phyloP scores from a whole-genome alignment of 2,329 filamentous ascomycete genomes.

The Ophiostoma sp. region DNA sequence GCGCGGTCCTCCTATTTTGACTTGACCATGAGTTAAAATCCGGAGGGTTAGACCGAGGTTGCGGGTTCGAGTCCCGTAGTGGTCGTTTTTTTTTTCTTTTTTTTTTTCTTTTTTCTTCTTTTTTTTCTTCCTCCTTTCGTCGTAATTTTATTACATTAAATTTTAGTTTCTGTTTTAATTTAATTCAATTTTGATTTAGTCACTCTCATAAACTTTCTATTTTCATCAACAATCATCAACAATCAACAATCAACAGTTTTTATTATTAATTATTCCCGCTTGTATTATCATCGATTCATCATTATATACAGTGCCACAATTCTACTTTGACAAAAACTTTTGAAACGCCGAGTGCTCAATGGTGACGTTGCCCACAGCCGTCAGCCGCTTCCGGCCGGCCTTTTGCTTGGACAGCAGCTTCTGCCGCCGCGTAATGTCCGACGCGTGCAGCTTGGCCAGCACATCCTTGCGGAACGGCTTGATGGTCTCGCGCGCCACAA shows the following conservation, averaged over 20 bases:
- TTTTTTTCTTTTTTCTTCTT: neutral
- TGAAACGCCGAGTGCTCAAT: slow-evolving; percentile 97
- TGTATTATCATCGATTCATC: neutral
- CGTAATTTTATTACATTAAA: neutral
- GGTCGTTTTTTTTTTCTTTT: slow-evolving; percentile 26
- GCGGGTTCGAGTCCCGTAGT: slow-evolving; percentile 31
- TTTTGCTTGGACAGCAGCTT: slow-evolving; percentile 97
- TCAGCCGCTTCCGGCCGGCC: slow-evolving; percentile 81
- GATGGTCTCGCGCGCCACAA: slow-evolving; percentile 88
- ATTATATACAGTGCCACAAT: neutral
- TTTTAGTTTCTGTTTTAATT: too few relatives aligned
- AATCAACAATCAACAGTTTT: neutral
- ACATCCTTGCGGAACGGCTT: slow-evolving; percentile 98
- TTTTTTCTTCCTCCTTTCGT: neutral
- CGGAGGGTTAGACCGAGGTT: slow-evolving; percentile 29
- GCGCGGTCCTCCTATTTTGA: slow-evolving; percentile 31
- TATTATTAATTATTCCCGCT: neutral
- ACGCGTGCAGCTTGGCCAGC: slow-evolving; percentile 84
- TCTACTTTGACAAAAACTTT: slow-evolving; percentile 72
- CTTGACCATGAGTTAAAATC: slow-evolving; percentile 22
- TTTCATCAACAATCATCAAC: too few relatives aligned
- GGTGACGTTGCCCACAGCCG: slow-evolving; percentile 81
- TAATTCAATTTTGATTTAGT: too few relatives aligned
- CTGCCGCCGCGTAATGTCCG: slow-evolving; percentile 72
- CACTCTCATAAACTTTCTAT: neutral